Evolutionary conservation across 768 basidiomycete genomes (phyloP).

Genomic region (Galerina marginata): DNA sequence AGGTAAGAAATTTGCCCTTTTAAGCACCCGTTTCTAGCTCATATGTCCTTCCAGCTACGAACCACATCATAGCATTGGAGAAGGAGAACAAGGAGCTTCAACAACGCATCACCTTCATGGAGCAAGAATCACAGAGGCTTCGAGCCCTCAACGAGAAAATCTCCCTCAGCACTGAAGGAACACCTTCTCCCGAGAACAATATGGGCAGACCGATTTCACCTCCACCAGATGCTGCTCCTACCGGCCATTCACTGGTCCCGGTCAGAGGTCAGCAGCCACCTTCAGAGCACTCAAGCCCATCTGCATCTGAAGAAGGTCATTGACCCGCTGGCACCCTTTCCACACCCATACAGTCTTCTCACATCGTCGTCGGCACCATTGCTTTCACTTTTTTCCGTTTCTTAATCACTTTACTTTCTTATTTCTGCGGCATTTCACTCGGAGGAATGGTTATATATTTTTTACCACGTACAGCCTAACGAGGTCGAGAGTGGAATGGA

Average conservation of each 20-base stretch:
- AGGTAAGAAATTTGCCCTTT: constrained; percentile 53
- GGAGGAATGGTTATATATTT: constrained; percentile 35
- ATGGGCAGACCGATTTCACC: constrained; percentile 64
- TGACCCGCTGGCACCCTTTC: constrained; percentile 39
- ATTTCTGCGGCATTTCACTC: constrained; percentile 30
- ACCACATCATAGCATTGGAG: constrained; percentile 77
- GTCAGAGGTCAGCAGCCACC: constrained; percentile 66
- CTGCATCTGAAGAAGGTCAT: constrained; percentile 54
- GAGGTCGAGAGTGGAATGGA: constrained; percentile 21
- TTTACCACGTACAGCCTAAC: constrained; percentile 13
- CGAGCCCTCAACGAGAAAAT: constrained; percentile 85
- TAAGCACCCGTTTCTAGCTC: constrained; percentile 16
- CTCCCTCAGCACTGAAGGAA: constrained; percentile 62
- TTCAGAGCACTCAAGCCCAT: constrained; percentile 65
- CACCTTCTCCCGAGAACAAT: constrained; percentile 59
- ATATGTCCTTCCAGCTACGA: constrained; percentile 59
- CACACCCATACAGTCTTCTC: constrained; percentile 33
- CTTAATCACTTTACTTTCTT: constrained; percentile 30
- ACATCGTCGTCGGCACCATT: constrained; percentile 25
- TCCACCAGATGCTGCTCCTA: constrained; percentile 57
- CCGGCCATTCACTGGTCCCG: constrained; percentile 55
- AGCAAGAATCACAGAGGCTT: constrained; percentile 72
- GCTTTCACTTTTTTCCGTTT: constrained; percentile 35
- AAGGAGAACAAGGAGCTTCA: constrained; percentile 74
- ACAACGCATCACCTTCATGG: constrained; percentile 66